phyloP scores from a whole-genome alignment of 2,329 filamentous ascomycete genomes.

The Dothideomycetes sp. region DNA sequence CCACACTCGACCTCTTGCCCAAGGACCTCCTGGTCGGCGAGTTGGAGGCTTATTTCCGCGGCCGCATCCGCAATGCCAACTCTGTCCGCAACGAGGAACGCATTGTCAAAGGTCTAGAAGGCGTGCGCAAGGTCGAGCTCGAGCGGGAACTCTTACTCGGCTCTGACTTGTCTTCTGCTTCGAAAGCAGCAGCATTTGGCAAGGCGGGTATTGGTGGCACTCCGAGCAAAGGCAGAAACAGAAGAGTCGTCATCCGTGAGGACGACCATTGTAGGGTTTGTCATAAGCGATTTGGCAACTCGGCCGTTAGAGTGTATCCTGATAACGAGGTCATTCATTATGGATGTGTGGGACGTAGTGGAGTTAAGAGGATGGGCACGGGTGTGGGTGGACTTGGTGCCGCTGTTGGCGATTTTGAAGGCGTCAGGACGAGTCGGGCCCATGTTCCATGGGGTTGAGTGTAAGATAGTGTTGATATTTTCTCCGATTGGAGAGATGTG shows the following conservation, averaged over 20 bases:
- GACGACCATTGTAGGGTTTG: constrained; percentile 87
- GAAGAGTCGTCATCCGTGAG: constrained; percentile 71
- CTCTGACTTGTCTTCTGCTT: constrained; percentile 51
- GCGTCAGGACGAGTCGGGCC: too few relatives aligned
- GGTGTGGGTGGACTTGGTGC: constrained; percentile 4
- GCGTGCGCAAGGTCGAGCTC: constrained; percentile 66
- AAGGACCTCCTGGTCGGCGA: constrained; percentile 65
- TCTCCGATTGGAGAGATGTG: too few relatives aligned
- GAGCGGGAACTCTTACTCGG: constrained; percentile 67
- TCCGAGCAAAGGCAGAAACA: constrained; percentile 41
- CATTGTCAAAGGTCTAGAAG: constrained; percentile 65
- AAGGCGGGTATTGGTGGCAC: constrained; percentile 28
- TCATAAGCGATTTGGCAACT: constrained; percentile 83
- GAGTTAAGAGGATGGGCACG: constrained; percentile 7
- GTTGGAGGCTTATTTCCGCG: constrained; percentile 82
- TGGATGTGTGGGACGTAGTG: constrained; percentile 28
- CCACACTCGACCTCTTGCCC: constrained; percentile 78
- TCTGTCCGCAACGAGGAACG: constrained; percentile 69
- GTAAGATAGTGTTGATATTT: too few relatives aligned
- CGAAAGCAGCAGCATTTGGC: constrained; percentile 33
- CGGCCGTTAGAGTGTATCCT: constrained; percentile 80
- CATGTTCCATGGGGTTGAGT: too few relatives aligned
- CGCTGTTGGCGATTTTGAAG: too few relatives aligned
- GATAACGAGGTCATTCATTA: constrained; percentile 46
- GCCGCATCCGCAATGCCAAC: constrained; percentile 78